phyloP scores from a whole-genome alignment of 345 rosid genomes.

The Laguncularia racemosa region DNA sequence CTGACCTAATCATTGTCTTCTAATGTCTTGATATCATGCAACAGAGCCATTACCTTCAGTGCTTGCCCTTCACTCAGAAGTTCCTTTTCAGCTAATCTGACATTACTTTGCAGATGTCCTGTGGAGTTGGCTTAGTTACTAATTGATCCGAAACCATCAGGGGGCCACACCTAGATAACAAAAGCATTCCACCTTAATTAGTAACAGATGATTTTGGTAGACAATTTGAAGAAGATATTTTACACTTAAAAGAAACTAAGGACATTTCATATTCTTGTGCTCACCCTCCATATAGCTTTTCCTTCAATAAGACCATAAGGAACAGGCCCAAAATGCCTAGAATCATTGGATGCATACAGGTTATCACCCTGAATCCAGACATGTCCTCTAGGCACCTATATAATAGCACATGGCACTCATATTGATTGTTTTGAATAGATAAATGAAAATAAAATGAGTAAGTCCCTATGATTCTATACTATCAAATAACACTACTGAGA shows the following conservation, averaged over 20 bases:
- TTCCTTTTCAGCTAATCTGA: no score
- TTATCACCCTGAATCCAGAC: constrained; percentile 94
- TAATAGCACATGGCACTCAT: background rate
- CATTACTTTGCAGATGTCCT: no score
- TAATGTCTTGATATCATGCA: no score
- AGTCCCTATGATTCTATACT: background rate
- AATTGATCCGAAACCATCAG: constrained; percentile 43
- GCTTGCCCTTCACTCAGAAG: no score
- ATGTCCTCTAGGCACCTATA: constrained; percentile 78
- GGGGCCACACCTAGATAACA: constrained; percentile 61
- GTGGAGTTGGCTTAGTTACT: constrained; percentile 8
- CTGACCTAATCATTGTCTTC: no score
- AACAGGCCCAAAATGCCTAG: constrained; percentile 65
- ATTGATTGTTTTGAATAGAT: background rate
- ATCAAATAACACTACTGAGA: background rate
- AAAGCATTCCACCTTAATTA: background rate
- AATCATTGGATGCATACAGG: constrained; percentile 63
- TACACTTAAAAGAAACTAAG: background rate
- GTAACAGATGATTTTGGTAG: background rate
- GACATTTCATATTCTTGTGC: background rate
- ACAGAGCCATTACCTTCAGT: no score
- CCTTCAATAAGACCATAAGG: constrained; percentile 80
- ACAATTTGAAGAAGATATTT: background rate
- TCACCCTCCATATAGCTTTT: constrained; percentile 63
- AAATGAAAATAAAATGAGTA: background rate